These are phyloP conservation scores for Amanita thiersii DNA, from an alignment of 768 basidiomycete genomes.

Conservation along the genomic window DNA sequence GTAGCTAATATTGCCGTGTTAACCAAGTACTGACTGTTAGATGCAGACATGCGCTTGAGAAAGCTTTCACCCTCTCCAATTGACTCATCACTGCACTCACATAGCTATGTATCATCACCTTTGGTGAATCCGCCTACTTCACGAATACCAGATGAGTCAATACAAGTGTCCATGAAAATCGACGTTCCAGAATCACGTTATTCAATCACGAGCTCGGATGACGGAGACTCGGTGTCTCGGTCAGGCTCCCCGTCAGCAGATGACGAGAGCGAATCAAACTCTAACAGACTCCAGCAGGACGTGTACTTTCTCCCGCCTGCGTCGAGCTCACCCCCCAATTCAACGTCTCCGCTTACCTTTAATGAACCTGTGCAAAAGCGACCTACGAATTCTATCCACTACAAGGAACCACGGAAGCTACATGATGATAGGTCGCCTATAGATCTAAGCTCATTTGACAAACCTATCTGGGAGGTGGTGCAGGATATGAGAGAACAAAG, in stretches of 20 bases:
- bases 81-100: too few species aligned
- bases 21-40: too few species aligned
- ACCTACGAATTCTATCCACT: conserved; percentile 32
- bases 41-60: too few species aligned
- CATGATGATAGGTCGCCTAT: conserved; percentile 49
- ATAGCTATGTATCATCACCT: too few species aligned
- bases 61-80: too few species aligned
- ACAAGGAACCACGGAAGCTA: conserved; percentile 54
- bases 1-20: too few species aligned
- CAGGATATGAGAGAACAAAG: conserved; percentile 95
- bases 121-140: too few species aligned
- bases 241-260: conserved; percentile 21
- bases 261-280: conserved; percentile 8
- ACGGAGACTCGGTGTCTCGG: conserved; percentile 19
- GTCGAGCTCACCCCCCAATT: neutral
- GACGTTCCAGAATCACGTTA: neutral
- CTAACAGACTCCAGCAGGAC: neutral
- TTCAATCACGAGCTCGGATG: conserved; percentile 14
- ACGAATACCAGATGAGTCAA: too few species aligned
- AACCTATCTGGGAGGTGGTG: conserved; percentile 76
- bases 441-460: conserved; percentile 51
- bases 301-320: neutral
- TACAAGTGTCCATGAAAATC: too few species aligned
- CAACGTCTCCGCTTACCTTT: conserved; percentile 7
- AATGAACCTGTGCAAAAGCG: neutral